Evolutionary conservation across 139 green algal genomes (phyloP).

Genomic region (Diplosphaera chodatii): DNA sequence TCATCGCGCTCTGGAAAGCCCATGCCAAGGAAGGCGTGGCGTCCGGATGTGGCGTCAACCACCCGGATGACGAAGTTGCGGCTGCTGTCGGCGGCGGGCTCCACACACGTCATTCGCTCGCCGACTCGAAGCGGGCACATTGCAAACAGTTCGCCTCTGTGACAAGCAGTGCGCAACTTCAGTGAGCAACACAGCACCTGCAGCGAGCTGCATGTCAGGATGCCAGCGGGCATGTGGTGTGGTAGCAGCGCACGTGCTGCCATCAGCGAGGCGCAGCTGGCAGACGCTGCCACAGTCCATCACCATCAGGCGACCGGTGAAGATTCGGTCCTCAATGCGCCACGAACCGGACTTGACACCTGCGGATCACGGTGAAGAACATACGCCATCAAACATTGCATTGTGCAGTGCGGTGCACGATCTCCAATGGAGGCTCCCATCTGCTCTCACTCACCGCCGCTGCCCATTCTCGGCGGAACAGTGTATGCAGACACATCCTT

Average conservation of each 20-base stretch:
- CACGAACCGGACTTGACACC: constrained; percentile 50
- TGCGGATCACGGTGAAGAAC: background rate
- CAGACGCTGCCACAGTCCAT: constrained; percentile 25
- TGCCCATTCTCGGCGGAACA: constrained; percentile 37
- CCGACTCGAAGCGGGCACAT: constrained; percentile 53
- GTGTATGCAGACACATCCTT: constrained; percentile 33
- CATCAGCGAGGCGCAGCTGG: constrained; percentile 60
- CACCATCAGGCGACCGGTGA: constrained; percentile 40
- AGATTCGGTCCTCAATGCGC: constrained; percentile 52
- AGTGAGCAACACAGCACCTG: too few species aligned
- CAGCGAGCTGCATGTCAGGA: too few species aligned
- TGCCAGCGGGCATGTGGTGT: too few species aligned
- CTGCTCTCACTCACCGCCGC: background rate
- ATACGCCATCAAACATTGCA: too few species aligned
- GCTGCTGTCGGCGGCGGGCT: constrained; percentile 51
- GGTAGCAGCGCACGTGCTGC: constrained; percentile 31
- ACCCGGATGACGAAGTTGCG: constrained; percentile 76
- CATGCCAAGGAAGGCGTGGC: constrained; percentile 74
- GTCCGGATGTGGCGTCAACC: constrained; percentile 48
- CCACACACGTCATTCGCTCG: constrained; percentile 44
- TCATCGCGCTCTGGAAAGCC: constrained; percentile 61
- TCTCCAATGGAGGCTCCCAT: too few species aligned
- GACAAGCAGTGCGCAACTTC: too few species aligned
- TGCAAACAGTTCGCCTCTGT: constrained; percentile 66
- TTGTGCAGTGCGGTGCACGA: too few species aligned